Base-by-base conservation (phyloP, 2,329 filamentous ascomycete species). In the Trichoderma sp. region DNA sequence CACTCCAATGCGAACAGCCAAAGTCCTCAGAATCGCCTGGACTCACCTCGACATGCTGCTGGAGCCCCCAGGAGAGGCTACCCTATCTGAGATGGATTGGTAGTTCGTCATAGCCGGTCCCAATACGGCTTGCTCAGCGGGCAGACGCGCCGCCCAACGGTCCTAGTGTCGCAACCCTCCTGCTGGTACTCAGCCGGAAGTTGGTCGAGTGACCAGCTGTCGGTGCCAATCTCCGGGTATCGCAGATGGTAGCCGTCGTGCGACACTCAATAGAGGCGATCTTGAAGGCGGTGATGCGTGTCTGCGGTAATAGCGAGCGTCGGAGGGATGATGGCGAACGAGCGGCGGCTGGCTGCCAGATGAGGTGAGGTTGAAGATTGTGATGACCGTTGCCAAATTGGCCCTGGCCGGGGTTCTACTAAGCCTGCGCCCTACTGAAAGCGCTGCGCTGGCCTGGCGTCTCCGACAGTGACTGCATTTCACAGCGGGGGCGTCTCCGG, bases 91-190 rank as follows among this genome's bases (percentile, higher is more conserved):
- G 76, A 90, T 87, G 74, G 86, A 87, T 72, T 86, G 87, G 81
- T 91, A 90, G 78, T 86, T 87, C 81, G 87, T 86, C 89, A 91
- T 91, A 85, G 83, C 84, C 83, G 76, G 71, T 63, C 76, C 64
- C 75, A 45, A 31, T 59, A 67, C 38, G 53, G 60, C 67, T 18
- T 38, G 9, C 12, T 50, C 45, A 21, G 31, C 21, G 27, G 27
- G 50, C 60, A 60, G 67, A 35, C 68, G 29, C 74, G 63, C 74
- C 29, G 67, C 60, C 60, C 31, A 41, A 24, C 45, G 18, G 62
- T 29, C 59, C 38, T 60, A 14, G 62, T n/a, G 62, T 72, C 33
- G 74, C 27, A 71, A 33, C 74, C 27, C 50, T 45, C 41, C 16
- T 27, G 21, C 62, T 50, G 14, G 45, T 16, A 35, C 53, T 56